A percentile compares a stretch with the other conserved stretches of the same genome.
Conservation (phyloP, 371 early-diverging fungal genomes). For the Rhizopus stolonifer region DNA sequence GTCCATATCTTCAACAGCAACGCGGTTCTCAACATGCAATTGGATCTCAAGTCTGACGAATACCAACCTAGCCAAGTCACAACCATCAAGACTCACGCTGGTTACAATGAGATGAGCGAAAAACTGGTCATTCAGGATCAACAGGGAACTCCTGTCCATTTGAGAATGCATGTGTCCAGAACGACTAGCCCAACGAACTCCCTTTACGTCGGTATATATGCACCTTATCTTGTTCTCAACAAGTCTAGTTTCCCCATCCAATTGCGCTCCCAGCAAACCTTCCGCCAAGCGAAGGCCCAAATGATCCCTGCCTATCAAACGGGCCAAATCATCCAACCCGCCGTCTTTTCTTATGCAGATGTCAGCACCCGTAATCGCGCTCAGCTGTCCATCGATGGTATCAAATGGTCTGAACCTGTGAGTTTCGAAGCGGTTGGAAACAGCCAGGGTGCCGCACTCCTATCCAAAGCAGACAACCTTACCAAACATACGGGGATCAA, state of each 20-base stretch:
- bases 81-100: conserved; percentile 6
- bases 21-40: conserved; percentile 55
- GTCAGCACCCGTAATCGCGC: conserved; percentile 77
- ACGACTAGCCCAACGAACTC: conserved; percentile 24
- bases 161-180: conserved; percentile 57
- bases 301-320: conserved; percentile 24
- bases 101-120: conserved; percentile 13
- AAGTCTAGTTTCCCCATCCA: conserved; percentile 64
- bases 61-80: conserved; percentile 19
- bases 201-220: conserved; percentile 32
- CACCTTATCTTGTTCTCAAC: conserved; percentile 72
- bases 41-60: conserved; percentile 62
- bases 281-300: conserved; percentile 13
- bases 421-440: conserved; percentile 88
- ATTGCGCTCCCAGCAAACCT: conserved; percentile 23
- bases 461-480: conserved; percentile 24
- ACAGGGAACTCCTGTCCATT: conserved; percentile 45
- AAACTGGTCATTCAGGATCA: conserved; percentile 35
- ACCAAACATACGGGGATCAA: conserved; percentile 69
- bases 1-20: conserved; percentile 67
- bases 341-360: conserved; percentile 79
- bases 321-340: conserved; percentile 43
- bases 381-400: conserved; percentile 55
- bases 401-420: conserved; percentile 77
- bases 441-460: conserved; percentile 58